Evolutionary conservation across 2,329 filamentous ascomycete genomes (phyloP), one percentile per base, ranked within the genome.

Genomic region (Tothia fuscella): DNA sequence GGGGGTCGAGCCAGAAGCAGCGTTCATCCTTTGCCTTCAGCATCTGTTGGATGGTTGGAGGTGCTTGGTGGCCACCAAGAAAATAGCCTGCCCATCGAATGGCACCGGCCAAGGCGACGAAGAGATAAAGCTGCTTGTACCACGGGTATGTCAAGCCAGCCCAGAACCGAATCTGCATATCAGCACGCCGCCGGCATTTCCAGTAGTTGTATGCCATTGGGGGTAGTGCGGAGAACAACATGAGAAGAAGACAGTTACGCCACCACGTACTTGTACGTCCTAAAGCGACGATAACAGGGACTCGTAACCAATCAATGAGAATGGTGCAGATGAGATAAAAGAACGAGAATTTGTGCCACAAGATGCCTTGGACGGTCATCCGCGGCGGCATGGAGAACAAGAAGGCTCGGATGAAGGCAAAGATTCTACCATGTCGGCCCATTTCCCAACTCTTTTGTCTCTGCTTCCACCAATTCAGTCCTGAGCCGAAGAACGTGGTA

Each of bases 401-500:
- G 39, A 50, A 42, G 9, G 39, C 43, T 3, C 43, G 35, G 9
- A 42, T 38, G 25, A 48, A 50, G 7, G 46, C 47, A 22, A 50
- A 26, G n/a, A 50, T 46, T 10, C 46, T 46, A 13, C 47, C 47
- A 22, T 50, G 49, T 12, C 47, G 47, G 12, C 49, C 49, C 49
- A 50, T 50, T 20, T 50, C 49, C 49, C 49, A 50, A 0, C 47
- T 48, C 6, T 43, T 38, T 9, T 45, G 33, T 7, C 49, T 46
- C 31, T 49, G 49, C 19, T 49, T 49, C 34, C 43, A 50, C 47
- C 49, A 49, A 16, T 49, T 49, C 20, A 50, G 46, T 9, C 48
- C 49, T 3, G 42, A 46, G 2, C 49, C 48, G 29, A 51, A 37
- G 37, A 51, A 37, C 2, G 49, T 49, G 4, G 48, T 49, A 2